Conservation (phyloP, 2,329 filamentous ascomycete species). For the Fusarium buxicola region DNA sequence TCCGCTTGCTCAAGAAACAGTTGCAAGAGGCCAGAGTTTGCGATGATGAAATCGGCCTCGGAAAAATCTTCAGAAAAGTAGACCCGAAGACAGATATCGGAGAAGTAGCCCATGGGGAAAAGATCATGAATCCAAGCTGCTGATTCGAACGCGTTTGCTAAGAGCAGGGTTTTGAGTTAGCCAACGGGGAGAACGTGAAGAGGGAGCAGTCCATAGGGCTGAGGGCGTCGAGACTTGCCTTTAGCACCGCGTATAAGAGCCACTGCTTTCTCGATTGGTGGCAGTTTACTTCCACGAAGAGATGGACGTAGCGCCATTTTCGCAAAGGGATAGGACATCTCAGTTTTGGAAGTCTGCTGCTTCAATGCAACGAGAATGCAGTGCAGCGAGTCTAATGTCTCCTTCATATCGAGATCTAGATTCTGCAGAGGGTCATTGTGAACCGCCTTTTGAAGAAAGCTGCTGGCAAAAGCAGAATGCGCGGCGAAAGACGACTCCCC, state of each 20-base stretch:
- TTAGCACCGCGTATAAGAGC: slow-evolving; percentile 8
- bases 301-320: slow-evolving; percentile 16
- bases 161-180: not conserved
- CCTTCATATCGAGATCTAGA: slow-evolving; percentile 44
- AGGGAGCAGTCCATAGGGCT: no score
- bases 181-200: not conserved
- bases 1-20: slow-evolving; percentile 39
- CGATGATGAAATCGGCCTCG: slow-evolving; percentile 47
- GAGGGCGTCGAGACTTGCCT: slow-evolving; percentile 1
- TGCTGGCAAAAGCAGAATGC: slow-evolving; percentile 58
- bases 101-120: slow-evolving; percentile 40
- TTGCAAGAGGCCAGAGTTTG: slow-evolving; percentile 46
- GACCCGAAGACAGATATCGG: slow-evolving; percentile 43
- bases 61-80: slow-evolving; percentile 46
- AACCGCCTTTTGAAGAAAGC: slow-evolving; percentile 54
- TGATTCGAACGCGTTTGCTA: slow-evolving; percentile 22
- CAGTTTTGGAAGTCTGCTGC: slow-evolving; percentile 20
- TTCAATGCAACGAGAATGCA: slow-evolving; percentile 32
- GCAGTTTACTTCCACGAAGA: slow-evolving; percentile 19
- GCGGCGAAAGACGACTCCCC: slow-evolving; percentile 58
- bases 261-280: slow-evolving; percentile 26
- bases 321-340: slow-evolving; percentile 28
- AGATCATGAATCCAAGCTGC: slow-evolving; percentile 41
- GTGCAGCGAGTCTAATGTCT: slow-evolving; percentile 48
- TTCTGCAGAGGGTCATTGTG: slow-evolving; percentile 31